These are phyloP conservation scores for Irpex sp. DNA, from an alignment of 1,284 basidiomycete genomes.

Conservation along the genomic window DNA sequence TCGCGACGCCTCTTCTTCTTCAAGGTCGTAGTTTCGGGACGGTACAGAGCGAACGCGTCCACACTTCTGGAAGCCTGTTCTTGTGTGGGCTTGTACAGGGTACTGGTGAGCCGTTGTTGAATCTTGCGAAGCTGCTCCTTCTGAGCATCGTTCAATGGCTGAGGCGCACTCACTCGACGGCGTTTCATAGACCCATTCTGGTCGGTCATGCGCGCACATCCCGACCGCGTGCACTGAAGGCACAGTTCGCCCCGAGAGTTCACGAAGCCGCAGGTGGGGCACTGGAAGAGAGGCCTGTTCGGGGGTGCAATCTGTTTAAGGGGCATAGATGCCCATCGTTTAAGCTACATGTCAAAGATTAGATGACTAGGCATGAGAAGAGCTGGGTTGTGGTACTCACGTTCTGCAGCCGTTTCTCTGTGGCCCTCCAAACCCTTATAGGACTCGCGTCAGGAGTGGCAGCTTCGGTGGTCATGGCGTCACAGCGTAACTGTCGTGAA, in stretches of 20 bases:
- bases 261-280: constrained; percentile 45
- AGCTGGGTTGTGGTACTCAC: constrained; percentile 2
- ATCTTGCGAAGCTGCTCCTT: constrained; percentile 25
- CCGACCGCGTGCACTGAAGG: constrained; percentile 51
- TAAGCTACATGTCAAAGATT: constrained; percentile 16
- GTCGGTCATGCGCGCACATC: constrained; percentile 33
- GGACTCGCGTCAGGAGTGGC: not conserved
- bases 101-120: constrained; percentile 14
- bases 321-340: constrained; percentile 43
- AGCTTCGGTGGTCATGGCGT: not conserved
- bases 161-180: constrained; percentile 38
- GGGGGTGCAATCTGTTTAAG: constrained; percentile 40
- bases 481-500: not conserved
- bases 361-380: constrained; percentile 6
- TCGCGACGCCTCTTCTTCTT: constrained; percentile 8
- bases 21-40: not conserved
- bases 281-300: constrained; percentile 46
- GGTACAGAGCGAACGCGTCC: not conserved
- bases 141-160: constrained; percentile 28
- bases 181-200: constrained; percentile 20
- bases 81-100: not conserved
- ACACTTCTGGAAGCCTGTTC: not conserved
- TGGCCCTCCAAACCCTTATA: not conserved
- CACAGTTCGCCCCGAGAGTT: constrained; percentile 51
- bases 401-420: not conserved